These are phyloP conservation scores for Cryptococcus sp. DNA, from an alignment of 1,284 basidiomycete genomes.

Conservation along the genomic window DNA sequence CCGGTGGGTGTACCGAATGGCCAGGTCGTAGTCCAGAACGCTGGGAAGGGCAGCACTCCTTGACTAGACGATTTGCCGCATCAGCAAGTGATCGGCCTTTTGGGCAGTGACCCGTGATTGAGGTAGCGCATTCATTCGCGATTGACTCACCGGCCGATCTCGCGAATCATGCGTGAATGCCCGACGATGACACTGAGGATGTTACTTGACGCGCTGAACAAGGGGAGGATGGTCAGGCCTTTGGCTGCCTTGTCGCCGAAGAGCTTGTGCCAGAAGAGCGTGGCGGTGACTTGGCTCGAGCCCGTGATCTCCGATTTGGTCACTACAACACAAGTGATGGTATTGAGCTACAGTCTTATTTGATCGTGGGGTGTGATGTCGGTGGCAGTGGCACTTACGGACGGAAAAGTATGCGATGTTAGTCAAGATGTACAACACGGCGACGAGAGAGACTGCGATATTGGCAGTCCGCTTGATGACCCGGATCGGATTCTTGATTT, in stretches of 20 bases:
- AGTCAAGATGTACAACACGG: slow-evolving; percentile 37
- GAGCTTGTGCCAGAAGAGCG: slow-evolving; percentile 48
- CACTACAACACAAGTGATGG: slow-evolving; percentile 15
- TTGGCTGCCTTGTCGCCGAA: slow-evolving; percentile 48
- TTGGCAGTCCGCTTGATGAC: slow-evolving; percentile 39
- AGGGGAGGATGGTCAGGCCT: slow-evolving; percentile 42
- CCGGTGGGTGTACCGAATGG: slow-evolving; percentile 53
- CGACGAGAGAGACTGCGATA: slow-evolving; percentile 33
- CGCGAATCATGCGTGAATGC: slow-evolving; percentile 55
- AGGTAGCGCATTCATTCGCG: background rate
- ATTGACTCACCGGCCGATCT: slow-evolving; percentile 37
- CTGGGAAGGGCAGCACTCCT: slow-evolving; percentile 48
- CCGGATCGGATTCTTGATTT: slow-evolving; percentile 50
- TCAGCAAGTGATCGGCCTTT: too few species aligned
- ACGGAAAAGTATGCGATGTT: slow-evolving; percentile 54
- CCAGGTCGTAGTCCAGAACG: slow-evolving; percentile 40
- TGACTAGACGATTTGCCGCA: slow-evolving; percentile 17
- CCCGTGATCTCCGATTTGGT: slow-evolving; percentile 43
- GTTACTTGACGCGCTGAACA: slow-evolving; percentile 49
- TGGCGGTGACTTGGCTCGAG: slow-evolving; percentile 46
- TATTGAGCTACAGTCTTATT: background rate
- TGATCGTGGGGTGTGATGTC: too few species aligned
- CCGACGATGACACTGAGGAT: slow-evolving; percentile 45
- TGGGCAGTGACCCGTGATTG: too few species aligned
- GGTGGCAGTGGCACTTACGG: slow-evolving; percentile 8